These are phyloP conservation scores for Hyphopichia fennica DNA, from an alignment of 1,139 yeast species.

Conservation along the genomic window DNA sequence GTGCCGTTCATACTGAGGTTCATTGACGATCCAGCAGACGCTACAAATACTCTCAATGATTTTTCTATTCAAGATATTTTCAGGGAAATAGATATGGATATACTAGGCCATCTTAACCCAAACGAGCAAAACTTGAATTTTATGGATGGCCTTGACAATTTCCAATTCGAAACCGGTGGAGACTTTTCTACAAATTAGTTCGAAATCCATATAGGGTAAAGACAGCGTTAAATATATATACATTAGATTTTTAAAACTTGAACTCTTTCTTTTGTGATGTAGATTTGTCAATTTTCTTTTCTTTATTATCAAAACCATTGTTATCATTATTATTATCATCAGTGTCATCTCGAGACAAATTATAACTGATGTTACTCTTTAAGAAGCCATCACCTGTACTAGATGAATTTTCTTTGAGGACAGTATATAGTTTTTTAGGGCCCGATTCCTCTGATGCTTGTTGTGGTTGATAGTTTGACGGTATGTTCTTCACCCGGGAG, in stretches of 20 bases:
- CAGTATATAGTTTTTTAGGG: constrained; percentile 25
- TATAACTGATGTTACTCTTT: constrained; percentile 19
- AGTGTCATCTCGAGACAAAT: constrained; percentile 9
- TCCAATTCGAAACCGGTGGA: not conserved
- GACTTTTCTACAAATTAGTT: not conserved
- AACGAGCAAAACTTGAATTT: constrained; percentile 22
- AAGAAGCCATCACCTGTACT: constrained; percentile 14
- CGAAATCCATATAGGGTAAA: too few species aligned
- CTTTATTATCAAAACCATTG: constrained; percentile 2
- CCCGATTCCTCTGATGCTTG: not conserved
- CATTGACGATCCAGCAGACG: constrained; percentile 1
- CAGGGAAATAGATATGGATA: constrained; percentile 32
- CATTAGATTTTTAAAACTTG: constrained; percentile 9
- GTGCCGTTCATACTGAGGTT: constrained; percentile 3
- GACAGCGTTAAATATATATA: too few species aligned
- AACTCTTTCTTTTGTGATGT: constrained; percentile 9
- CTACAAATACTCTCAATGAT: not conserved
- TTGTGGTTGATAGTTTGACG: not conserved
- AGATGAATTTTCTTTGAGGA: constrained; percentile 24
- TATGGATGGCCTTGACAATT: not conserved
- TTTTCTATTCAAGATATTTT: constrained; percentile 29
- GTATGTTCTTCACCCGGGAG: constrained; percentile 2
- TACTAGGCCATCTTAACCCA: constrained; percentile 28
- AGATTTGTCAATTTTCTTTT: constrained; percentile 3
- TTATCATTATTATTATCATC: constrained; percentile 1